phyloP scores from a whole-genome alignment of 306 rosid genomes.

The Pyrus bretschneideri region DNA sequence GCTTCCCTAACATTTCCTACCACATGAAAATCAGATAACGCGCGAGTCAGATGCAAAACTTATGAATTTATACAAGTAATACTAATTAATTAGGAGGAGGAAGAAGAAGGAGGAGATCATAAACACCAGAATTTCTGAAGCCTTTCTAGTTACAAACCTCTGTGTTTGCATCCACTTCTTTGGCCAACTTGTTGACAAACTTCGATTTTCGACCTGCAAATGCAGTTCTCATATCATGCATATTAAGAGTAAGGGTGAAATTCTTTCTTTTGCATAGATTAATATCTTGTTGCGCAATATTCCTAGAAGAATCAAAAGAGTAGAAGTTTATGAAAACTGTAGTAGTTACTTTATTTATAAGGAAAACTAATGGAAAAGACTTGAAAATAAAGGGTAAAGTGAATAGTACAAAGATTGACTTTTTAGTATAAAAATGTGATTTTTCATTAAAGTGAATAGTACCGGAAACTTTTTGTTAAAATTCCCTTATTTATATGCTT shows the following conservation, averaged over 20 bases:
- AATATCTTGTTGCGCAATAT: background rate
- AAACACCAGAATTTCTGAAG: background rate
- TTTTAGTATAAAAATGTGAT: no score
- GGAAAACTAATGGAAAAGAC: no score
- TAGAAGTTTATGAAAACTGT: no score
- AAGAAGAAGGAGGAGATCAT: background rate
- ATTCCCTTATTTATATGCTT: no score
- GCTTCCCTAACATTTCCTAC: constrained; percentile 12
- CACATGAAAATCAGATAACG: background rate
- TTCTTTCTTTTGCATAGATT: background rate
- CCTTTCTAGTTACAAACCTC: constrained; percentile 5
- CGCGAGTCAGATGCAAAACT: background rate
- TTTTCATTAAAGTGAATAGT: no score
- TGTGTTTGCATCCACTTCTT: constrained; percentile 20
- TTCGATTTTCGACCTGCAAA: constrained; percentile 47
- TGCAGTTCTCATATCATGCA: constrained; percentile 2
- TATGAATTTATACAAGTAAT: background rate
- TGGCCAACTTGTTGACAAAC: constrained; percentile 20
- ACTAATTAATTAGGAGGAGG: background rate
- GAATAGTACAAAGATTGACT: no score
- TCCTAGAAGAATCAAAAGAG: background rate
- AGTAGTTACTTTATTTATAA: no score
- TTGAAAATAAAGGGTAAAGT: no score
- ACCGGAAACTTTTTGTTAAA: no score
- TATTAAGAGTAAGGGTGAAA: background rate